Conservation (phyloP, 2,329 filamentous ascomycete genomes). For the Trichoderma afroharzianum region DNA sequence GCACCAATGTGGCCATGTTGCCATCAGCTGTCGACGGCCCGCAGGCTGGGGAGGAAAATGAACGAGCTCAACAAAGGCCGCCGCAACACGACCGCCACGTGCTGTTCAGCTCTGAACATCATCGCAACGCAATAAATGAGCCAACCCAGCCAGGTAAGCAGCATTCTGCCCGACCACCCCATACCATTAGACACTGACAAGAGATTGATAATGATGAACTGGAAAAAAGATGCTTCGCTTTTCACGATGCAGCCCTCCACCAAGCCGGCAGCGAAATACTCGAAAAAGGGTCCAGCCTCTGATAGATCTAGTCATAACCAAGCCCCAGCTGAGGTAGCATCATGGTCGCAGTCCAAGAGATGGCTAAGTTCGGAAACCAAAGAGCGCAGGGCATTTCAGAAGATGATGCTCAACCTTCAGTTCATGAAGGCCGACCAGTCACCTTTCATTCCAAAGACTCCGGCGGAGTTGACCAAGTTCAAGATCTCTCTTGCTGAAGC, state of each 20-base stretch:
- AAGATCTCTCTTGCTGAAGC: slow-evolving; percentile 30
- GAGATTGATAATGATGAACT: not conserved
- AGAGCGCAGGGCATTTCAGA: slow-evolving; percentile 35
- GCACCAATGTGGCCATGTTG: not conserved
- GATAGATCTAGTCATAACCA: not conserved
- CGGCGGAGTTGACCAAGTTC: slow-evolving; percentile 34
- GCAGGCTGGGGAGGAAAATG: not conserved
- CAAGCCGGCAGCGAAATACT: not conserved
- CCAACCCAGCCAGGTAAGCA: slow-evolving; percentile 1
- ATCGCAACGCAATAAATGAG: not conserved
- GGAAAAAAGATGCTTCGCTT: not conserved
- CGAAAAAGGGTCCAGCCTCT: not conserved
- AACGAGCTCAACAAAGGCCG: not conserved
- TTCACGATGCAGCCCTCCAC: not conserved
- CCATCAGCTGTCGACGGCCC: slow-evolving; percentile 3
- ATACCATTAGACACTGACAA: not conserved
- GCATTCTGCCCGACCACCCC: not conserved
- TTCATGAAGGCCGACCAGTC: slow-evolving; percentile 36
- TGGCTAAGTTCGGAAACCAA: slow-evolving; percentile 37
- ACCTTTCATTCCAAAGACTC: slow-evolving; percentile 35
- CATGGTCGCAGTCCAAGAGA: slow-evolving; percentile 38
- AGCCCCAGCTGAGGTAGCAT: slow-evolving; percentile 23
- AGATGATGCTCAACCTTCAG: slow-evolving; percentile 33
- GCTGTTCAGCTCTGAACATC: not conserved
- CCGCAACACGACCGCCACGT: not conserved